Conservation (phyloP, 2,329 filamentous ascomycete genomes). For the Fusarium staphyleae region DNA sequence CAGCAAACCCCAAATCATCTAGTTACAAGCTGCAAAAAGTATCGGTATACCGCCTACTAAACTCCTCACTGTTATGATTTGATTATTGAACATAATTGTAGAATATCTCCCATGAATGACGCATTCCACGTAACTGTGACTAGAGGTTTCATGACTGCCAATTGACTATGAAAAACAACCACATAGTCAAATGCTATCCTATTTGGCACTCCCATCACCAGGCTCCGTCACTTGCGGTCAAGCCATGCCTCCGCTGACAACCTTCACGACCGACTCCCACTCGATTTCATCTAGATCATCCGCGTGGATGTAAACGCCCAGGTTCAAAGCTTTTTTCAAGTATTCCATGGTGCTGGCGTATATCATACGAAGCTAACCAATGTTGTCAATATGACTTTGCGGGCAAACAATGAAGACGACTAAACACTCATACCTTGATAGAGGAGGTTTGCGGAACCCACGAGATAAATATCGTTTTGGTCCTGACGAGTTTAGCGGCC, state of each 20-base stretch:
- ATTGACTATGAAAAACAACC: no score
- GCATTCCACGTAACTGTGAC: no score
- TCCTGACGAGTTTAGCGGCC: slow-evolving; percentile 1
- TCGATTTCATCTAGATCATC: slow-evolving; percentile 23
- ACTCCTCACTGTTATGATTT: no score
- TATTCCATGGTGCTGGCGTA: slow-evolving; percentile 35
- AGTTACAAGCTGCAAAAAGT: no score
- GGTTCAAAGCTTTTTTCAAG: slow-evolving; percentile 28
- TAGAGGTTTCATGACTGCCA: no score
- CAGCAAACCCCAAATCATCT: no score
- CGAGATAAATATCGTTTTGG: slow-evolving; percentile 29
- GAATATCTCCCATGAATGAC: no score
- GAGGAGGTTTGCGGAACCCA: slow-evolving; percentile 24
- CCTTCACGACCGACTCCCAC: slow-evolving; percentile 17
- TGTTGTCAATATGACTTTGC: background rate
- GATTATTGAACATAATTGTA: no score
- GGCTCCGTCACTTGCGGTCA: background rate
- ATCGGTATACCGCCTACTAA: no score
- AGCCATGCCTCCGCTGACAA: slow-evolving; percentile 20
- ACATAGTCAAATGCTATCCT: no score
- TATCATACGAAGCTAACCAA: slow-evolving; percentile 27
- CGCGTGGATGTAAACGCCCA: slow-evolving; percentile 27
- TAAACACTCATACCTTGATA: slow-evolving; percentile 17
- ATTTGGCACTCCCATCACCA: no score
- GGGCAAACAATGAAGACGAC: background rate